phyloP scores from a whole-genome alignment of 805 yeast genomes.

The Suhomyces sp. region DNA sequence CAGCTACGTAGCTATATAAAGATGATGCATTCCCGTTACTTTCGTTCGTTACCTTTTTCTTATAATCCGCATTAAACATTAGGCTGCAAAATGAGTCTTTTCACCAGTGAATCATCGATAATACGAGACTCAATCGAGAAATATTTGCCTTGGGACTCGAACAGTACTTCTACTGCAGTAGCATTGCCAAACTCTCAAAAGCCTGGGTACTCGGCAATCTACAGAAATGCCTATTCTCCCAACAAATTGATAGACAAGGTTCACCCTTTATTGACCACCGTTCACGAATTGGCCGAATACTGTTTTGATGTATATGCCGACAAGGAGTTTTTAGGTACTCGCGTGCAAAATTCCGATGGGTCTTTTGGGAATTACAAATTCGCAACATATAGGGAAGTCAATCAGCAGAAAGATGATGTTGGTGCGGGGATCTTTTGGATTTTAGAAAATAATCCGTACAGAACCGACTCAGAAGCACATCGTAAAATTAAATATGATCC shows the following conservation, averaged over 20 bases:
- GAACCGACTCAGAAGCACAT: slow-evolving; percentile 23
- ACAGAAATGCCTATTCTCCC: slow-evolving; percentile 27
- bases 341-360: slow-evolving; percentile 16
- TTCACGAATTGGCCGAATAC: slow-evolving; percentile 15
- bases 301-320: slow-evolving; percentile 13
- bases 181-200: slow-evolving; percentile 17
- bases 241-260: slow-evolving; percentile 19
- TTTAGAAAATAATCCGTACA: slow-evolving; percentile 31
- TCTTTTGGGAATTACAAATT: slow-evolving; percentile 30
- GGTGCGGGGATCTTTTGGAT: slow-evolving; percentile 41
- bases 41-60: too few relatives aligned
- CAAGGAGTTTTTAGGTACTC: slow-evolving; percentile 13
- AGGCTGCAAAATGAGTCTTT: background rate
- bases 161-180: slow-evolving; percentile 4
- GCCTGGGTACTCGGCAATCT: slow-evolving; percentile 29
- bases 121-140: background rate
- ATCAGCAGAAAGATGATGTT: slow-evolving; percentile 26
- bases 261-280: slow-evolving; percentile 18
- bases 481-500: slow-evolving; percentile 19
- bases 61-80: background rate
- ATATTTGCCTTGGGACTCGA: slow-evolving; percentile 13
- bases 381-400: slow-evolving; percentile 27
- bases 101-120: background rate
- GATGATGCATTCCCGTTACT: too few relatives aligned
- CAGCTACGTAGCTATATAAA: too few relatives aligned